Conservation (phyloP, 495 filamentous ascomycete genomes). For the Penicillium fimorum region DNA sequence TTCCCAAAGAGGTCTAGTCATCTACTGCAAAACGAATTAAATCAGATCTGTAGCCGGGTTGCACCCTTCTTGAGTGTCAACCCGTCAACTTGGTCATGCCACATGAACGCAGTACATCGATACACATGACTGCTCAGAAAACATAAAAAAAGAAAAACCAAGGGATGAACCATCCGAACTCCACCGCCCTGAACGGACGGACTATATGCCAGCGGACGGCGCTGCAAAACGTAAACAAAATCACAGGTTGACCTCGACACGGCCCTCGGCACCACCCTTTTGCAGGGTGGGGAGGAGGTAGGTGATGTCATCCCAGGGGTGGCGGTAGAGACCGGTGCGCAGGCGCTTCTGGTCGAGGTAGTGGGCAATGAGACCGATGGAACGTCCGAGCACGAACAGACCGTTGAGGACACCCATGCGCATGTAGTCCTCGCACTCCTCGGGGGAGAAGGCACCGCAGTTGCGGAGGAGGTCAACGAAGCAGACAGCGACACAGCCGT, state of each 20-base stretch:
- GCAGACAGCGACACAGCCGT: slow-evolving; percentile 96
- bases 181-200: slow-evolving; percentile 40
- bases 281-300: slow-evolving; percentile 86
- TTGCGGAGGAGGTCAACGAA: slow-evolving; percentile 97
- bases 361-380: slow-evolving; percentile 98
- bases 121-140: slow-evolving; percentile 33
- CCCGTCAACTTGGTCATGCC: slow-evolving; percentile 35
- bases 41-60: slow-evolving; percentile 32
- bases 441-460: slow-evolving; percentile 83
- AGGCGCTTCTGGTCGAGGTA: slow-evolving; percentile 99
- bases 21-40: slow-evolving; percentile 33
- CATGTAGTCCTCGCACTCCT: slow-evolving; percentile 58
- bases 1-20: slow-evolving; percentile 32
- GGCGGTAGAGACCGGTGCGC: slow-evolving; percentile 95
- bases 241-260: slow-evolving; percentile 84
- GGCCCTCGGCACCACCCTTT: slow-evolving; percentile 75
- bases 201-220: slow-evolving; percentile 38
- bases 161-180: slow-evolving; percentile 47
- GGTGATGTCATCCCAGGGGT: slow-evolving; percentile 98
- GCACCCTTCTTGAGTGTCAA: slow-evolving; percentile 28
- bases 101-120: slow-evolving; percentile 37
- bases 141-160: slow-evolving; percentile 33
- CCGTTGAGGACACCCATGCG: slow-evolving; percentile 98
- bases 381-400: slow-evolving; percentile 93
- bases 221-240: slow-evolving; percentile 36